A percentile compares a stretch with the other conserved stretches of the same genome.
Conservation (phyloP, 345 rosid species). For the Aethionema arabicum region DNA sequence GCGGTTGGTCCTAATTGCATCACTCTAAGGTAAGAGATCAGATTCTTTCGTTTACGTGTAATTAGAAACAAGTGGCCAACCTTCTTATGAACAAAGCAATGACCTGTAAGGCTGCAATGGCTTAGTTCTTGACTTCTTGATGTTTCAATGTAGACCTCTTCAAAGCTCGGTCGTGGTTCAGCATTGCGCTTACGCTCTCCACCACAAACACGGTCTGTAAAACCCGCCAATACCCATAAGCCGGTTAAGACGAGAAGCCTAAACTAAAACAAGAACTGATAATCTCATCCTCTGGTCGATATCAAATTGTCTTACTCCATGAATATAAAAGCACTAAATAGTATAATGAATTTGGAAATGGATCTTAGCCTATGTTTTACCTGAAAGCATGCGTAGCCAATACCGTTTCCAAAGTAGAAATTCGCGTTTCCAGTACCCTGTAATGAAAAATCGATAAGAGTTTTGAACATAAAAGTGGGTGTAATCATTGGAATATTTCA, state of each 20-base stretch:
- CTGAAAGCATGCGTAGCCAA: constrained; percentile 93
- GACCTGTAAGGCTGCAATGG: constrained; percentile 11
- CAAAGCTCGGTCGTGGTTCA: constrained; percentile 74
- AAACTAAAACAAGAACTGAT: constrained; percentile 15
- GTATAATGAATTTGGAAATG: constrained; percentile 1
- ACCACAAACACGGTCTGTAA: constrained; percentile 75
- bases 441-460: constrained; percentile 28
- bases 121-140: constrained; percentile 36
- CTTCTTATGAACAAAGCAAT: not conserved
- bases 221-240: constrained; percentile 2
- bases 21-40: constrained; percentile 2
- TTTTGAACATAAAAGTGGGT: not conserved
- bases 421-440: constrained; percentile 99
- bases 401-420: constrained; percentile 93
- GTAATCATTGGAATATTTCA: constrained; percentile 11
- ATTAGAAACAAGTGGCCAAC: no score
- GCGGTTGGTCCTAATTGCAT: constrained; percentile 5
- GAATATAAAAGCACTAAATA: not conserved
- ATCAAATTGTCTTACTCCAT: constrained; percentile 3
- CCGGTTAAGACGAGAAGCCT: not conserved
- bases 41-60: constrained; percentile 14
- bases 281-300: not conserved
- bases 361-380: constrained; percentile 36
- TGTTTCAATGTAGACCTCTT: constrained; percentile 37
- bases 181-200: constrained; percentile 78